phyloP scores from a whole-genome alignment of 345 rosid species.

The Arabidopsis arenosa region DNA sequence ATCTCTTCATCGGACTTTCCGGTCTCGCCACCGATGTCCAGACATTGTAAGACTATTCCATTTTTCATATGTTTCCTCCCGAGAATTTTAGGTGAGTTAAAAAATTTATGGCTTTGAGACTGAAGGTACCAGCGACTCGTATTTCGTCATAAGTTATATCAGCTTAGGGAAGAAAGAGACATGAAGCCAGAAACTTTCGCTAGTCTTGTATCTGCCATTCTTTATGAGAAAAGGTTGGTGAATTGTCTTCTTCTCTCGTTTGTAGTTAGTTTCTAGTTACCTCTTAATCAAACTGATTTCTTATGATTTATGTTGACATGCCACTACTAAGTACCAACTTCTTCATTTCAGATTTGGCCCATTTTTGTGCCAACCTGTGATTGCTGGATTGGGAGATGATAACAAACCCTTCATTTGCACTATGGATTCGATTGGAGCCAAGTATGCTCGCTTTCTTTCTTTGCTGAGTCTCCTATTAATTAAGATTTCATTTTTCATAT shows the following conservation, averaged over 20 bases:
- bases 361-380: slow-evolving; percentile 94
- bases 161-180: slow-evolving; percentile 92
- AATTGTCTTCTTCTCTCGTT: neutral
- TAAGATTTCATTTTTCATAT: neutral
- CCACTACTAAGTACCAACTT: neutral
- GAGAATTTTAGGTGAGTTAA: neutral
- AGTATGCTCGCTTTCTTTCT: slow-evolving; percentile 57
- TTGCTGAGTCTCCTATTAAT: neutral
- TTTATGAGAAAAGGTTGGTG: slow-evolving; percentile 87
- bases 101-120: neutral
- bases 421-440: slow-evolving; percentile 97
- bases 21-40: slow-evolving; percentile 94
- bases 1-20: slow-evolving; percentile 80
- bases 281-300: neutral
- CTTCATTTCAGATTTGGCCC: slow-evolving; percentile 79
- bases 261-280: neutral
- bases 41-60: slow-evolving; percentile 57
- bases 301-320: neutral
- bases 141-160: slow-evolving; percentile 85
- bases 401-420: slow-evolving; percentile 97
- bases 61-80: neutral
- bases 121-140: slow-evolving; percentile 90
- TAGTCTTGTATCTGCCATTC: slow-evolving; percentile 88
- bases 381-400: slow-evolving; percentile 94
- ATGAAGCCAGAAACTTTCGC: slow-evolving; percentile 99